Conservation (phyloP, 306 rosid genomes). For the Chamaecrista fasciculata region DNA sequence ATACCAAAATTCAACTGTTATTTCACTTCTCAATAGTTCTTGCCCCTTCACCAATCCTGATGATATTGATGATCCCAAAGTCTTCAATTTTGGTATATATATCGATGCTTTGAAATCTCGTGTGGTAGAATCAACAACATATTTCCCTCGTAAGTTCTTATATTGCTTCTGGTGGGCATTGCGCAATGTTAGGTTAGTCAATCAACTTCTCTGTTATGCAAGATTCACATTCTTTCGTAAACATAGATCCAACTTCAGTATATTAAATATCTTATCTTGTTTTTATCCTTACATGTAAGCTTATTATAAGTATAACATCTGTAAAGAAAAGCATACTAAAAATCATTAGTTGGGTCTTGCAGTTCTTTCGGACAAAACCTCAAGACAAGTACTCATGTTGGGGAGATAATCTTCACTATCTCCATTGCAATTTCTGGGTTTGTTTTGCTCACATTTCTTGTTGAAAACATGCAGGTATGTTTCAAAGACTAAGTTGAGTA, state of each 20-base stretch:
- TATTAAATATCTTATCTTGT: too few species aligned
- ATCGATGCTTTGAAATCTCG: constrained; percentile 52
- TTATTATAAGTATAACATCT: background rate
- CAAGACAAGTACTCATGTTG: constrained; percentile 52
- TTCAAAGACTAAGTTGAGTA: background rate
- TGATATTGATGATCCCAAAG: background rate
- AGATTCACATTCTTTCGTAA: background rate
- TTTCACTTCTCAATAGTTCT: background rate
- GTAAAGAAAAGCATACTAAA: background rate
- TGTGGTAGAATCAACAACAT: constrained; percentile 33
- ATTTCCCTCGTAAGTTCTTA: constrained; percentile 59
- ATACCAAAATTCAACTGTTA: accelerated
- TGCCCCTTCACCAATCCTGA: constrained; percentile 49
- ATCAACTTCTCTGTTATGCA: constrained; percentile 3
- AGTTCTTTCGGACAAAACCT: constrained; percentile 90
- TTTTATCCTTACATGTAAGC: too few species aligned
- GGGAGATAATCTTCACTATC: constrained; percentile 68
- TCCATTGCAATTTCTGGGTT: constrained; percentile 65
- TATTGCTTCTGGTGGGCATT: constrained; percentile 99
- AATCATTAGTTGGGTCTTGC: background rate
- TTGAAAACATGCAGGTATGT: constrained; percentile 90
- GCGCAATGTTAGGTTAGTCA: constrained; percentile 66
- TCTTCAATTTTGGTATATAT: constrained; percentile 69
- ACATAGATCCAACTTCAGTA: too few species aligned
- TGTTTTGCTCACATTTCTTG: constrained; percentile 72